Percentiles rank a stretch among this genome's conserved stretches.
phyloP scores from a whole-genome alignment of 768 basidiomycete genomes.

The Macrolepiota albuminosa region DNA sequence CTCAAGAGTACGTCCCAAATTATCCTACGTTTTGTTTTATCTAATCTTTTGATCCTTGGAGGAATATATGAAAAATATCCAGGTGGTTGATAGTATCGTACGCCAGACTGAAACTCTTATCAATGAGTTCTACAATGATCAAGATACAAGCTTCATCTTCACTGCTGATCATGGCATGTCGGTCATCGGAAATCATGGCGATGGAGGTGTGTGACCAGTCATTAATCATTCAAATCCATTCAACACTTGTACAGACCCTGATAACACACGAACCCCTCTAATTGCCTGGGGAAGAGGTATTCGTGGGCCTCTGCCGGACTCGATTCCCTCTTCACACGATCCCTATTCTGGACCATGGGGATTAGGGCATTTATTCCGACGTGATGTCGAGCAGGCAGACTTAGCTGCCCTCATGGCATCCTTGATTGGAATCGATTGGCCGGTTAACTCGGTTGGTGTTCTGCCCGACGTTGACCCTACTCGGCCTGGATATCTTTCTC shows the following conservation, averaged over 20 bases:
- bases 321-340: slow-evolving; percentile 59
- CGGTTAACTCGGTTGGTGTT: slow-evolving; percentile 79
- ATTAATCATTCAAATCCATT: slow-evolving; percentile 1
- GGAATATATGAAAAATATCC: slow-evolving; percentile 88
- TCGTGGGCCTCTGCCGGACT: slow-evolving; percentile 60
- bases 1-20: slow-evolving; percentile 45
- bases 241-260: slow-evolving; percentile 56
- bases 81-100: slow-evolving; percentile 73
- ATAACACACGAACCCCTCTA: slow-evolving; percentile 82
- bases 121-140: slow-evolving; percentile 58
- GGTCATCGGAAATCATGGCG: slow-evolving; percentile 82
- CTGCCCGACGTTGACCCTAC: slow-evolving; percentile 69
- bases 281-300: slow-evolving; percentile 81
- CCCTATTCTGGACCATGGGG: slow-evolving; percentile 63
- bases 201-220: slow-evolving; percentile 54
- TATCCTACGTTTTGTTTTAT: not conserved
- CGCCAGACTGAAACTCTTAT: slow-evolving; percentile 59
- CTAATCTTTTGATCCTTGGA: slow-evolving; percentile 18
- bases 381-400: slow-evolving; percentile 83
- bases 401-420: slow-evolving; percentile 74
- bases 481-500: slow-evolving; percentile 52
- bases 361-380: slow-evolving; percentile 51
- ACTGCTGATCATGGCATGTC: slow-evolving; percentile 94
- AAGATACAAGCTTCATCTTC: slow-evolving; percentile 72
- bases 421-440: slow-evolving; percentile 68